phyloP scores from a whole-genome alignment of 495 filamentous ascomycete species.

The Eremomyces bilateralis region DNA sequence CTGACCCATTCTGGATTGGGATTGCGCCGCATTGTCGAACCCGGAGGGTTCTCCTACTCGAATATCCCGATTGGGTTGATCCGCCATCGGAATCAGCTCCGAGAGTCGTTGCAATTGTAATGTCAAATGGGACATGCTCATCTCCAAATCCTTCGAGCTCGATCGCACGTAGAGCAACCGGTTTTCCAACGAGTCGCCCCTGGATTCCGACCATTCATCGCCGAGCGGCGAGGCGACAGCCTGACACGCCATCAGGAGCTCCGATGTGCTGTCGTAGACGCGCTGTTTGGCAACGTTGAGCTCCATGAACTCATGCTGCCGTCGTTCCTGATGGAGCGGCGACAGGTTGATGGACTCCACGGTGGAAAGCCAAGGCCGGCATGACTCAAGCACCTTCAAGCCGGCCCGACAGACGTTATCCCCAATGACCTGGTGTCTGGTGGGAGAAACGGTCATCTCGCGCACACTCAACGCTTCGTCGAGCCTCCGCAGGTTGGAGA shows the following conservation, averaged over 20 bases:
- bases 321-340: conserved; percentile 46
- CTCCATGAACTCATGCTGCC: conserved; percentile 69
- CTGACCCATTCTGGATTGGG: conserved; percentile 1
- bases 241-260: conserved; percentile 71
- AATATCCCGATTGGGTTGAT: too few relatives aligned
- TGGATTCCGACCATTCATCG: conserved; percentile 83
- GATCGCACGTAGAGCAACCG: conserved; percentile 55
- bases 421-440: conserved; percentile 47
- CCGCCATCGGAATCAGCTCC: conserved; percentile 42
- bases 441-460: conserved; percentile 52
- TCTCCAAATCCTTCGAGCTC: conserved; percentile 61
- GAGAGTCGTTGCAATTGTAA: conserved; percentile 74
- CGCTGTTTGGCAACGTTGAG: conserved; percentile 80
- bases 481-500: conserved; percentile 58
- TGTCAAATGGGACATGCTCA: conserved; percentile 63
- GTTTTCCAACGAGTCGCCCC: conserved; percentile 83
- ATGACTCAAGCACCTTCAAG: conserved; percentile 60
- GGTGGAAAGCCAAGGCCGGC: conserved; percentile 66
- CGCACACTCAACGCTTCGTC: conserved; percentile 61
- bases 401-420: conserved; percentile 55
- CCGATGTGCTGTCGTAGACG: conserved; percentile 77
- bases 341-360: conserved; percentile 78
- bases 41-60: too few relatives aligned
- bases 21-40: neutral
- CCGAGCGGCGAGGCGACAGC: conserved; percentile 68